Evolutionary conservation across 371 early-diverging fungal species (phyloP), one percentile per base, ranked within the genome.

Genomic region (Blakeslea trispora): DNA sequence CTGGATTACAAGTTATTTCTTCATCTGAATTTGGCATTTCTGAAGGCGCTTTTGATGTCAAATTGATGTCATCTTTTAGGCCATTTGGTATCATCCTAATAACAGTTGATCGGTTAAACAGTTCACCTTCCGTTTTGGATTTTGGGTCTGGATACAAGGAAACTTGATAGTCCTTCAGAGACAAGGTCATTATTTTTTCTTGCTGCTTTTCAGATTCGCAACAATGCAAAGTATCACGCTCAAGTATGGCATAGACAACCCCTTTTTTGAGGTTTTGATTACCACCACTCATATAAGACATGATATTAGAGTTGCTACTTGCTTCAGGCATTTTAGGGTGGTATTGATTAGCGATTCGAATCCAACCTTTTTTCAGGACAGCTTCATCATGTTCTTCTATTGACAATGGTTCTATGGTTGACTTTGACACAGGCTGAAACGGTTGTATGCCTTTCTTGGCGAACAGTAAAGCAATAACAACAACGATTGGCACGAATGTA

Each of bases 221-320:
- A 54, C 93, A 68, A 50, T 89, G 88, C 40, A 95, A 75, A 13
- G 86, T 90, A 37, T 89, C 87, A 60, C 89, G 84, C 42, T 88
- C 86, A 34, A 95, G 68, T 2, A 92, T 87, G 10, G 80, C 92
- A 68, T 84, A 95, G 39, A 76, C 81, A 0, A 68, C 41, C 4
- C 66, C 66, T 22, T 63, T 68, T 21, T 49, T 60, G 9, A 40
- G 53, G 42, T 37, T 34, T 22, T 49, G 50, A 18, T 31, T 48
- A 37, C 51, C 57, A 11, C 49, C 50, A 31, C 46, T 50, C 6
- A 58, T 48, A 55, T 58, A 66, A 5, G 57, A 59, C 13, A 62
- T 67, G 18, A 66, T 49, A 5, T 68, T 66, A n/a, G 74, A 65
- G 21, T 68, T 63, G 23, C 66, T 60, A 9, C 63, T 39, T n/a